Percentiles rank a stretch among this genome's conserved stretches.
Conservation (phyloP, 1,284 basidiomycete species). For the Fistulinella cinereoalba region DNA sequence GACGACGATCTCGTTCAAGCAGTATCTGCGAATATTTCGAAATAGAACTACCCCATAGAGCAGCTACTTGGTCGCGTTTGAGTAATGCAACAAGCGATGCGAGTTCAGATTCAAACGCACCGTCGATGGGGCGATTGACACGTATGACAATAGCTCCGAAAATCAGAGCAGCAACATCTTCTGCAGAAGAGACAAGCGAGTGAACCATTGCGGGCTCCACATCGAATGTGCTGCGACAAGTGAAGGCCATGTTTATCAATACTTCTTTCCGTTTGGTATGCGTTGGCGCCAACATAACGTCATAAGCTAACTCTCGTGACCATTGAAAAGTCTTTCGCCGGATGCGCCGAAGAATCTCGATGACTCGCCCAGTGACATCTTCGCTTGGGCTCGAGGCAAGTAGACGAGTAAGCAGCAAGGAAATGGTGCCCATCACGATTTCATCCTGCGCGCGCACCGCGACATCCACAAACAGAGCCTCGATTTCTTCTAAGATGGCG, state of each 20-base stretch:
- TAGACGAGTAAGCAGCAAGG: conserved; percentile 35
- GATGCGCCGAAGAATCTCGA: conserved; percentile 27
- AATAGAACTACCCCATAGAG: neutral
- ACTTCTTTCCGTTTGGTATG: conserved; percentile 25
- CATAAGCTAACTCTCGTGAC: conserved; percentile 31
- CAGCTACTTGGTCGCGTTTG: neutral
- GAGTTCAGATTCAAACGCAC: too few relatives aligned
- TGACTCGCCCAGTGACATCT: conserved; percentile 7
- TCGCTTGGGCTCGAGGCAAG: conserved; percentile 26
- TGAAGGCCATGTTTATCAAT: conserved; percentile 34
- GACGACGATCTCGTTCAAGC: conserved; percentile 22
- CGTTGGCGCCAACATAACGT: conserved; percentile 17
- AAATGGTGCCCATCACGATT: conserved; percentile 33
- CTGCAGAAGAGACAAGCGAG: conserved; percentile 15
- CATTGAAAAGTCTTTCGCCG: conserved; percentile 36
- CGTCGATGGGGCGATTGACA: neutral
- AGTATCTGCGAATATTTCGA: conserved; percentile 6
- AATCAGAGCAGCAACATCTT: conserved; percentile 32
- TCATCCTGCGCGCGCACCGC: conserved; percentile 40
- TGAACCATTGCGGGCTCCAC: conserved; percentile 22
- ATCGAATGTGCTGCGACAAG: conserved; percentile 42
- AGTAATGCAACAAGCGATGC: neutral
- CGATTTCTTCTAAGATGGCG: conserved; percentile 33
- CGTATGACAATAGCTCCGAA: conserved; percentile 35
- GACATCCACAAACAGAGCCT: conserved; percentile 27